phyloP scores from a whole-genome alignment of 495 filamentous ascomycete species.

The Niebla homalea region DNA sequence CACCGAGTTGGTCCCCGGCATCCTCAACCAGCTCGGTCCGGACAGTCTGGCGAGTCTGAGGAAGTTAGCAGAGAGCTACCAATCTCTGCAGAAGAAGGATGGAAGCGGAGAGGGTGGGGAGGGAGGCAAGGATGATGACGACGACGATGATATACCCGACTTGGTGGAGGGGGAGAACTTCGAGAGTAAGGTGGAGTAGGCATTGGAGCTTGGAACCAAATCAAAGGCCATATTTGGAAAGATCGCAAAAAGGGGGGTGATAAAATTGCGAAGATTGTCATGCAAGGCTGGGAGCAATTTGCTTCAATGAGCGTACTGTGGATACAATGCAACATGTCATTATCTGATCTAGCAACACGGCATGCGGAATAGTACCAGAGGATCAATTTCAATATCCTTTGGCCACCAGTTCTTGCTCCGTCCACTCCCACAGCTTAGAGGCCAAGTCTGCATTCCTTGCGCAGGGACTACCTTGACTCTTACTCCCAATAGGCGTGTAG shows the following conservation, averaged over 20 bases:
- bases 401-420: constrained; percentile 36
- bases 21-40: constrained; percentile 97
- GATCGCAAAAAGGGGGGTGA: no score
- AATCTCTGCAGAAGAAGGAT: constrained; percentile 95
- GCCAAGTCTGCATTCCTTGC: constrained; percentile 36
- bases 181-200: constrained; percentile 87
- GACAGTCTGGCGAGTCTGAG: constrained; percentile 95
- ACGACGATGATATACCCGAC: constrained; percentile 85
- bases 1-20: constrained; percentile 96
- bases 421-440: constrained; percentile 49
- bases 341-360: no score
- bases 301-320: no score
- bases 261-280: no score
- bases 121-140: constrained; percentile 60
- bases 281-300: no score
- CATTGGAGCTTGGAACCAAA: background rate
- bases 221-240: no score
- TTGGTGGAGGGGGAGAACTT: constrained; percentile 94
- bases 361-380: background rate
- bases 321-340: no score
- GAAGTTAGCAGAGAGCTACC: constrained; percentile 98
- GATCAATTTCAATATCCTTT: constrained; percentile 12
- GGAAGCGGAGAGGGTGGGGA: constrained; percentile 53
- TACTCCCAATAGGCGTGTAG: constrained; percentile 42
- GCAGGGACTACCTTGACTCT: constrained; percentile 23